Conservation (phyloP, 192 early-diverging fungal genomes). For the Rhizoclosmatium globosum region DNA sequence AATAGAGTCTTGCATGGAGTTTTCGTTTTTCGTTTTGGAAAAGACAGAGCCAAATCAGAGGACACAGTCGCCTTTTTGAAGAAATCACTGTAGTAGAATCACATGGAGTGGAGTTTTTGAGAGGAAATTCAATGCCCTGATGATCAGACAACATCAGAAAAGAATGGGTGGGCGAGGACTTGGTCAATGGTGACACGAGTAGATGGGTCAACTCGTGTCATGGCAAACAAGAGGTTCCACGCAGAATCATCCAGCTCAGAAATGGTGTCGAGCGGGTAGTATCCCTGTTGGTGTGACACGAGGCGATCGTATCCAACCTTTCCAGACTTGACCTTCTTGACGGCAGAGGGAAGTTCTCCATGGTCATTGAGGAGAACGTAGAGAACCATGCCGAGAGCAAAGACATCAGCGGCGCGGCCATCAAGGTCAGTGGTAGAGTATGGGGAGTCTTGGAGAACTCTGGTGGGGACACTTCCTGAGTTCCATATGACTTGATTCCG, state of each 20-base stretch:
- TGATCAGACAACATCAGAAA: not conserved
- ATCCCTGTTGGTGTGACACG: not conserved
- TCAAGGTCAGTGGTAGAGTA: not conserved
- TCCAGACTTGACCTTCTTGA: not conserved
- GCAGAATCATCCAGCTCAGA: conserved; percentile 1
- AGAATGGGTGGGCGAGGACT: conserved; percentile 19
- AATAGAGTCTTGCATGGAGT: too few species aligned
- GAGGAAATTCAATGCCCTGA: too few species aligned
- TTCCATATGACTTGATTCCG: conserved; percentile 23
- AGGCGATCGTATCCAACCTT: conserved; percentile 7
- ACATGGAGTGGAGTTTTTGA: too few species aligned
- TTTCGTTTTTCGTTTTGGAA: too few species aligned
- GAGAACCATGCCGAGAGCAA: conserved; percentile 37
- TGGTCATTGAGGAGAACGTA: conserved; percentile 27
- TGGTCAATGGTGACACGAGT: conserved; percentile 7
- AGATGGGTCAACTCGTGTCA: conserved; percentile 10
- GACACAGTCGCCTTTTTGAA: too few species aligned
- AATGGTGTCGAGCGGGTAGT: not conserved
- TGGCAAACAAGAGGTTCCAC: conserved; percentile 23
- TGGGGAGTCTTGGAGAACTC: conserved; percentile 23
- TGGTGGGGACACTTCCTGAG: conserved; percentile 32
- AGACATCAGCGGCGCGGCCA: conserved; percentile 29
- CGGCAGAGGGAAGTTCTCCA: conserved; percentile 25
- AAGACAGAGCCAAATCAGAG: too few species aligned
- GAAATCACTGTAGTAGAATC: too few species aligned